phyloP scores from a whole-genome alignment of 176 grass and related monocot species.

The Zoysia japonica region DNA sequence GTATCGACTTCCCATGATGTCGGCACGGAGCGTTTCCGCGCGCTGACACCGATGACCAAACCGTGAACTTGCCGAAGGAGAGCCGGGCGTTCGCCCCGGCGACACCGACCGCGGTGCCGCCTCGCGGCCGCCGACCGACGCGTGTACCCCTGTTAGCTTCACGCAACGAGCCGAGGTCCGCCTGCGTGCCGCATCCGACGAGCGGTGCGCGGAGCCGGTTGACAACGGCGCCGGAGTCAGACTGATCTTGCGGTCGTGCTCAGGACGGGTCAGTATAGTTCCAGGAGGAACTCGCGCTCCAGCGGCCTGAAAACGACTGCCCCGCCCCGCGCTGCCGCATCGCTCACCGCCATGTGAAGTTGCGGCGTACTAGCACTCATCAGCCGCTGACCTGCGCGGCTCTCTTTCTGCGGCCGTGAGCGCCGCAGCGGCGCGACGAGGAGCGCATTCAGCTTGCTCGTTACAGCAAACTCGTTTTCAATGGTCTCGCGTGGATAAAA shows the following conservation, averaged over 20 bases:
- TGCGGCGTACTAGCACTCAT: too few relatives aligned
- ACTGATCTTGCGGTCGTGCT: neutral
- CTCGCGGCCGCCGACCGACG: neutral
- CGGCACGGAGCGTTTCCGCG: neutral
- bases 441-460: neutral
- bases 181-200: neutral
- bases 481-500: constrained; percentile 21
- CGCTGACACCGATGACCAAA: neutral
- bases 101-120: neutral
- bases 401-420: neutral
- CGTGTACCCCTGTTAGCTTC: neutral
- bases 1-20: neutral
- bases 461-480: constrained; percentile 18
- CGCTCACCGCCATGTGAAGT: neutral
- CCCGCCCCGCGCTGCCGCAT: neutral
- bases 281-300: neutral
- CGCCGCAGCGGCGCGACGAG: constrained; percentile 7
- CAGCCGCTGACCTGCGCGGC: neutral
- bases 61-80: neutral
- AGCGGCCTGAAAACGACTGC: neutral
- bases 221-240: constrained; percentile 15
- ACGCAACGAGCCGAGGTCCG: neutral
- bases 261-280: neutral
- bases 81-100: neutral
- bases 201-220: neutral